These are phyloP conservation scores for Amylostereum areolatum DNA, from an alignment of 1,284 basidiomycete genomes.

Conservation along the genomic window DNA sequence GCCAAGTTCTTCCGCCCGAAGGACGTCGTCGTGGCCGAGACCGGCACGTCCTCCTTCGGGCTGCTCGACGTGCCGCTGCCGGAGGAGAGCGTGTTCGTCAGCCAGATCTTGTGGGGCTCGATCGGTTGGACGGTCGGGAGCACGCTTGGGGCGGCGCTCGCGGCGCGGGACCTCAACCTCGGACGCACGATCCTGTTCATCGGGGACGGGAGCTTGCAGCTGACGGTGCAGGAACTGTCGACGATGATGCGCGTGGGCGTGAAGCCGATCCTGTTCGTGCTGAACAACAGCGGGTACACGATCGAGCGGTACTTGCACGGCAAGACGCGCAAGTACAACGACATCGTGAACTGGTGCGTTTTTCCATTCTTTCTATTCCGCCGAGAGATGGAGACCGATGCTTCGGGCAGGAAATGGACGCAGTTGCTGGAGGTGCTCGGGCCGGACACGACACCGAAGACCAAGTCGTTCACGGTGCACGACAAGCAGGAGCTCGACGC, in stretches of 20 bases:
- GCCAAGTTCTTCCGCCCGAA: slow-evolving; percentile 70
- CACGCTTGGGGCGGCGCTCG: slow-evolving; percentile 73
- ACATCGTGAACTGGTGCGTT: slow-evolving; percentile 57
- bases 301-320: slow-evolving; percentile 84
- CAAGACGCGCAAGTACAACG: slow-evolving; percentile 60
- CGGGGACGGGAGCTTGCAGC: slow-evolving; percentile 79
- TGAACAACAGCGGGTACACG: slow-evolving; percentile 89
- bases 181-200: slow-evolving; percentile 80
- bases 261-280: slow-evolving; percentile 77
- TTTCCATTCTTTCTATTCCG: not conserved
- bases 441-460: slow-evolving; percentile 41
- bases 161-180: slow-evolving; percentile 60
- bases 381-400: not conserved
- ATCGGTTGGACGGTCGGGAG: slow-evolving; percentile 85
- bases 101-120: slow-evolving; percentile 81
- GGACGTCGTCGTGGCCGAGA: slow-evolving; percentile 84
- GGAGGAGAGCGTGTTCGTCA: slow-evolving; percentile 54
- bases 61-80: slow-evolving; percentile 76
- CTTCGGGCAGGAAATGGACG: slow-evolving; percentile 44
- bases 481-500: slow-evolving; percentile 59
- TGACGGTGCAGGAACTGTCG: slow-evolving; percentile 73
- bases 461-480: slow-evolving; percentile 58
- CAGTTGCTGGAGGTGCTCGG: slow-evolving; percentile 51
- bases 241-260: slow-evolving; percentile 68
- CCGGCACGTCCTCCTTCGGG: slow-evolving; percentile 43